Evolutionary conservation across 202 grass and related monocot genomes (phyloP).

Genomic region (Saccharum hybrid): DNA sequence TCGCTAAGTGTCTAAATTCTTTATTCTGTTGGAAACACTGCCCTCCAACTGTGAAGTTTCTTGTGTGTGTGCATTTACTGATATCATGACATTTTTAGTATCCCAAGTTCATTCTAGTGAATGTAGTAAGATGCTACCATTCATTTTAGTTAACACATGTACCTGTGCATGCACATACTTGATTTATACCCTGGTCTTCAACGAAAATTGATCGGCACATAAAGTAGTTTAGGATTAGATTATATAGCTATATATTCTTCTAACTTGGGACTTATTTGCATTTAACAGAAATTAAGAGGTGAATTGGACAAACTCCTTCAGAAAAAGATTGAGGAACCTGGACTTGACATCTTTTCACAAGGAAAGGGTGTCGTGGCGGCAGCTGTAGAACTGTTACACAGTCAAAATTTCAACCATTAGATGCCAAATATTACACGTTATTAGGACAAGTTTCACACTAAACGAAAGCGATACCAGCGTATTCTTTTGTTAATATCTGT

Average conservation of each 20-base stretch:
- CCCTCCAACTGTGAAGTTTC: background rate
- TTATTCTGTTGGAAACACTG: background rate
- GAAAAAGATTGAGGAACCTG: conserved; percentile 86
- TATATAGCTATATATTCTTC: background rate
- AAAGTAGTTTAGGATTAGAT: background rate
- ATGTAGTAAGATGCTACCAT: background rate
- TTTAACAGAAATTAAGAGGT: conserved; percentile 78
- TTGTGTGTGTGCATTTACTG: background rate
- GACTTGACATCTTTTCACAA: conserved; percentile 72
- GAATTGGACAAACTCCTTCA: conserved; percentile 82
- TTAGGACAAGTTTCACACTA: background rate
- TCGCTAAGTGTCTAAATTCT: conserved; percentile 12
- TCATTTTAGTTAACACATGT: background rate
- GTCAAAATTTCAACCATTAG: conserved; percentile 60
- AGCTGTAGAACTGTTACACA: conserved; percentile 86
- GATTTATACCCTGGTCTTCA: background rate
- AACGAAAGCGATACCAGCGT: background rate
- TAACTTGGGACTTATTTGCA: conserved; percentile 15
- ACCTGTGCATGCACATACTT: background rate
- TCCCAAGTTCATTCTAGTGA: background rate
- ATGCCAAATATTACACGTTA: conserved; percentile 16
- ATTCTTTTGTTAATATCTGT: background rate
- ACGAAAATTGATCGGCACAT: background rate
- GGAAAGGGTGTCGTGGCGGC: conserved; percentile 76
- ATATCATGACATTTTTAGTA: background rate